These are phyloP conservation scores for Daldinia vernicosa DNA, from an alignment of 495 filamentous ascomycete species.

Conservation along the genomic window DNA sequence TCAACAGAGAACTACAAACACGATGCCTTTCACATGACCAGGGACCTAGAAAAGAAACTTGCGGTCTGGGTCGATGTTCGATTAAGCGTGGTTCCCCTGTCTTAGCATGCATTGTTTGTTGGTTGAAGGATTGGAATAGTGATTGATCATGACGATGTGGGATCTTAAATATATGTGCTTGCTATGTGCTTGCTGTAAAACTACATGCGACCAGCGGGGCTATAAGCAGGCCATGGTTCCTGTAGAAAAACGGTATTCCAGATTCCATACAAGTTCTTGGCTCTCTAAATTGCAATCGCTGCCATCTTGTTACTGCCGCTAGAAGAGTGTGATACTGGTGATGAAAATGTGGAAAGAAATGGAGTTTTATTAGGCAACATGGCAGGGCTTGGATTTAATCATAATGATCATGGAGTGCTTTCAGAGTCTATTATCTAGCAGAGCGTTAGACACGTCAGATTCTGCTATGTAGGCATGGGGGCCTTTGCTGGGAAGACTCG, in stretches of 20 bases:
- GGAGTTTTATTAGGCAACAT: background rate
- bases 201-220: background rate
- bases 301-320: background rate
- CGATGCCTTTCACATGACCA: conserved; percentile 3
- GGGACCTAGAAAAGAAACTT: background rate
- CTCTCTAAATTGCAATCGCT: background rate
- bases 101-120: conserved; percentile 9
- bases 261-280: background rate
- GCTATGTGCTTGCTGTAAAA: conserved; percentile 1
- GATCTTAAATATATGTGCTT: conserved; percentile 11
- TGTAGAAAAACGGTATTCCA: background rate
- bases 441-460: conserved; percentile 5
- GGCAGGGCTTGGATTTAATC: background rate
- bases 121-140: background rate
- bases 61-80: background rate
- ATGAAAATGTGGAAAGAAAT: background rate
- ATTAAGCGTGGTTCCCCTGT: background rate
- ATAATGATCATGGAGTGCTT: background rate
- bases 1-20: background rate
- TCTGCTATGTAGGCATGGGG: conserved; percentile 1
- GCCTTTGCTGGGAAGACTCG: background rate
- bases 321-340: background rate
- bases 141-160: background rate
- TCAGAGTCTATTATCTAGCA: background rate
- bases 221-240: background rate